Percentiles rank a stretch among this genome's conserved stretches.
Conservation (phyloP, 306 rosid species). For the Lupinus albus region DNA sequence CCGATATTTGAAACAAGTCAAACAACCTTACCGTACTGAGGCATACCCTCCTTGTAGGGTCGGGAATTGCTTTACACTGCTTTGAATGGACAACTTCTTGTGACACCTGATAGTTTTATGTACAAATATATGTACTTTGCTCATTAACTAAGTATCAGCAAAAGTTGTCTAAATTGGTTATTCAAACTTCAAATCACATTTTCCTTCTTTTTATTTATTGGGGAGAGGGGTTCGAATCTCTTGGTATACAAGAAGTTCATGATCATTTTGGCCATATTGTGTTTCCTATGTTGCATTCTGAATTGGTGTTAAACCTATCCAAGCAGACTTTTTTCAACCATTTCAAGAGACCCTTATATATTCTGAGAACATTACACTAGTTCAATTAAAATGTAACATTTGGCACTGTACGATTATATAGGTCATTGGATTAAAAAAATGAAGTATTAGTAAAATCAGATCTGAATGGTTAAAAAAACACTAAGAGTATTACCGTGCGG, state of each 20-base stretch:
- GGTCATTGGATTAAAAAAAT: neutral
- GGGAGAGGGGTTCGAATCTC: neutral
- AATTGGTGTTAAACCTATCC: neutral
- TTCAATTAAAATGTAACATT: neutral
- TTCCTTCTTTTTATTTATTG: too few relatives aligned
- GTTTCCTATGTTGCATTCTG: constrained; percentile 8
- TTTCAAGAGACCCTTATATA: neutral
- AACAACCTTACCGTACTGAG: too few relatives aligned
- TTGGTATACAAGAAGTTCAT: neutral
- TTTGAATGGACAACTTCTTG: neutral
- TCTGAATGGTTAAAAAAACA: neutral
- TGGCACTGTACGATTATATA: neutral
- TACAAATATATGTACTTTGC: neutral
- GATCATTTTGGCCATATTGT: neutral
- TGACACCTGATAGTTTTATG: too few relatives aligned
- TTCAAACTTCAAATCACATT: too few relatives aligned
- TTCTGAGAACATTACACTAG: neutral
- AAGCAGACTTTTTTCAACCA: neutral
- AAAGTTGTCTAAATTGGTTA: too few relatives aligned
- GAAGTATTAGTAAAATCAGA: too few relatives aligned
- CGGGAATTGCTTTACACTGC: too few relatives aligned
- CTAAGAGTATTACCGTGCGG: neutral
- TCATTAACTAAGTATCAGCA: neutral
- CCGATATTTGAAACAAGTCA: too few relatives aligned
- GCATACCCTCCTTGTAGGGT: too few relatives aligned